phyloP scores from a whole-genome alignment of 2,329 filamentous ascomycete genomes.

The Xylariaceae sp. region DNA sequence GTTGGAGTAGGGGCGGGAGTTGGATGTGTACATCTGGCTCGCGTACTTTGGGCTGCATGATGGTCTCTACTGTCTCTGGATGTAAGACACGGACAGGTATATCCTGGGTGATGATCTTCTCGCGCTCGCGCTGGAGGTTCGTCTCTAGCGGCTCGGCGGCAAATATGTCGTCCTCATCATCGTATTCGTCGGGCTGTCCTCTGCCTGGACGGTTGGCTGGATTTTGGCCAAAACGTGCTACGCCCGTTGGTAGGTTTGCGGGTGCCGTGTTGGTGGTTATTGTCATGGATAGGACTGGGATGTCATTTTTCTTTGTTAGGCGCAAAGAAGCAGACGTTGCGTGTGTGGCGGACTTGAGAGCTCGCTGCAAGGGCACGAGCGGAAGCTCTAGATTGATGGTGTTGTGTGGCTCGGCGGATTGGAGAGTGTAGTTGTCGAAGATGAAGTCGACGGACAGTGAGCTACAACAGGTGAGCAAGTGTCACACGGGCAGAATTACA shows the following conservation, averaged over 20 bases:
- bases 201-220: conserved; percentile 29
- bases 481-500: conserved; percentile 11
- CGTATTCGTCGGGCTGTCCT: conserved; percentile 32
- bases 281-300: conserved; percentile 84
- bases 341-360: conserved; percentile 82
- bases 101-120: conserved; percentile 92
- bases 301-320: conserved; percentile 85
- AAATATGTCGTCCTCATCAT: conserved; percentile 44
- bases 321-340: conserved; percentile 79
- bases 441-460: conserved; percentile 72
- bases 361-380: conserved; percentile 79
- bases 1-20: conserved; percentile 77
- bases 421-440: conserved; percentile 79
- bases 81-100: conserved; percentile 90
- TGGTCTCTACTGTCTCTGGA: conserved; percentile 78
- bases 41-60: conserved; percentile 86
- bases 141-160: conserved; percentile 51
- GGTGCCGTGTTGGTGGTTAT: conserved; percentile 71
- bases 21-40: conserved; percentile 94
- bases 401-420: conserved; percentile 77
- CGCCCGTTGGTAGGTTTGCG: conserved; percentile 40
- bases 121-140: conserved; percentile 64
- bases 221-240: conserved; percentile 27
- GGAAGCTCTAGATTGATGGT: conserved; percentile 96
- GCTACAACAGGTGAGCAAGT: conserved; percentile 32